Base-by-base conservation (phyloP, 345 rosid genomes). In the Euphorbia tirucalli region DNA sequence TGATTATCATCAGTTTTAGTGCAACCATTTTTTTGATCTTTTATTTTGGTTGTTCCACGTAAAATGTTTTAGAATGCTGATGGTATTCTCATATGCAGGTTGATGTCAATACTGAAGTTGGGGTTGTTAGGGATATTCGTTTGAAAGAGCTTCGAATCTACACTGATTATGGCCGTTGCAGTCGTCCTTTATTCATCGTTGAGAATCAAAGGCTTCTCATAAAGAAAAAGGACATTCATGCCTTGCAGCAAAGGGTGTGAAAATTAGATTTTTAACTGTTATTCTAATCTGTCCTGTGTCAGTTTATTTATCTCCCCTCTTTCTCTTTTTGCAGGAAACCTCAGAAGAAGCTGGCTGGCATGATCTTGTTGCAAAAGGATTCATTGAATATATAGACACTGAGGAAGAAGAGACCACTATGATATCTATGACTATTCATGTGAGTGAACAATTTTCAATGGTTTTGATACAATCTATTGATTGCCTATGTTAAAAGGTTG, bases 381-480 rank as follows among this genome's bases (percentile, higher is more conserved):
- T 81, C 69, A 92, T 95, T 69, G 99, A 95, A 78, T 95, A 92
- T 72, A 87, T 95, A 21, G 99, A 95, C 74, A 95, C 97, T 0
- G 99, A 95, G 82, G 99, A 92, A 86, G 99, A 95, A 72, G 99
- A 95, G 79, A 95, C 97, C 7, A 95, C 99, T 35, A 95, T 95
- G 99, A 95, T 95, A 72, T 92, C 99, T 61, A 95, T 95, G 99
- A 95, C 99, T 46, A 95, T 95, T 69, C 93, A 81, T 86, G 99
- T 95, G 78, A 84, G 97, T 80, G 15, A 67, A 15, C 22, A 64
- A 58, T 41, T 74, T 66, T 65, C 7, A 24, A 31, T 18, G 28
- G 11, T 59, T 30, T 61, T 10, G 16, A 1, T 64, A 5, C 46
- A 1, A 18, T 61, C 18, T 44, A 35, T 55, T 31, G 28, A 3